These are phyloP conservation scores for Lipomyces spencermartinsiae DNA, from an alignment of 805 yeast species.

Conservation along the genomic window DNA sequence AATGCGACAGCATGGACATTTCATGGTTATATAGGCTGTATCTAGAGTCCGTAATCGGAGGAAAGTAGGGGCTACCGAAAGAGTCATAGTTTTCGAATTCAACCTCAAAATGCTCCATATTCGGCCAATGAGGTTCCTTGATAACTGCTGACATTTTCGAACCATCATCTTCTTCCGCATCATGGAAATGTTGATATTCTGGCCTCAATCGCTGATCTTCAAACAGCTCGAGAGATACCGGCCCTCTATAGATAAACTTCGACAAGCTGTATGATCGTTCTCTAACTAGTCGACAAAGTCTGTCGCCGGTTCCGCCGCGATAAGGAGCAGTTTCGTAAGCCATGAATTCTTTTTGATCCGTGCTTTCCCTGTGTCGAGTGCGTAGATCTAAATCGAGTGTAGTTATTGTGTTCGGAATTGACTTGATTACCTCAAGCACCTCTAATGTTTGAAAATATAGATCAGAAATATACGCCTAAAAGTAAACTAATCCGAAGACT, in stretches of 20 bases:
- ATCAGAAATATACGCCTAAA: background rate
- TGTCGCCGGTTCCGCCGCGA: constrained; percentile 11
- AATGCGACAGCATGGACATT: background rate
- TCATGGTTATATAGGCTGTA: background rate
- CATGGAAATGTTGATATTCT: background rate
- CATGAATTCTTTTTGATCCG: background rate
- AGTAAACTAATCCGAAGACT: background rate
- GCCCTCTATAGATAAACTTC: background rate
- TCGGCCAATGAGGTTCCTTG: constrained; percentile 9
- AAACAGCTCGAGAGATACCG: constrained; percentile 3
- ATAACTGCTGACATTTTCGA: background rate
- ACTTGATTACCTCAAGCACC: background rate
- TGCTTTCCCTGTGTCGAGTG: background rate
- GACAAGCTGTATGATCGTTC: background rate
- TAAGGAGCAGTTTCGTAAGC: background rate
- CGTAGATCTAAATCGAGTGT: background rate
- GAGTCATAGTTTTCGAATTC: constrained; percentile 14
- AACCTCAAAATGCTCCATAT: constrained; percentile 11
- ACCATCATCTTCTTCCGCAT: background rate
- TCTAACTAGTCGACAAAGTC: constrained; percentile 3
- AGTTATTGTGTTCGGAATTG: background rate
- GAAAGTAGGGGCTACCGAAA: constrained; percentile 4
- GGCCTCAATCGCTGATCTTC: constrained; percentile 8
- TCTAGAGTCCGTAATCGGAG: background rate
- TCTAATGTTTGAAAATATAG: background rate